A percentile compares a stretch with the other conserved stretches of the same genome.
Conservation (phyloP, 805 yeast genomes). For the Sugiyamaella qingdaonensis region DNA sequence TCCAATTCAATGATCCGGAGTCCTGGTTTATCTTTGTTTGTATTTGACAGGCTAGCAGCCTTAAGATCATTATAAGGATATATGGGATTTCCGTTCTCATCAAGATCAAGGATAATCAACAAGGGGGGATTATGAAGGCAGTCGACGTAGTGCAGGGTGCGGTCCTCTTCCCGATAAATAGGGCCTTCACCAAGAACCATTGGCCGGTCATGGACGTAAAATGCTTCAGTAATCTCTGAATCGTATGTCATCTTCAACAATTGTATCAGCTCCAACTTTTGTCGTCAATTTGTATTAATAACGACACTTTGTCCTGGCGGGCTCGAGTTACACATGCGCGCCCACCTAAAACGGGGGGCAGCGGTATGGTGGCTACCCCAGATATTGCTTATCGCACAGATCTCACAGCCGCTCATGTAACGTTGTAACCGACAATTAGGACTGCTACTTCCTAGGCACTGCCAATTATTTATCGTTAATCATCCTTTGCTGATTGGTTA, state of each 20-base stretch:
- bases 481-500: no score
- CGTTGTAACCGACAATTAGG: no score
- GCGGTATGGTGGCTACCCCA: no score
- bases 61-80: constrained; percentile 16
- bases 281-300: no score
- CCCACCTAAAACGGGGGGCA: no score
- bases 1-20: constrained; percentile 24
- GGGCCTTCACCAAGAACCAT: constrained; percentile 35
- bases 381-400: no score
- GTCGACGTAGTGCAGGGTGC: constrained; percentile 35
- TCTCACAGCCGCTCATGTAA: no score
- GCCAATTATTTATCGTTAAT: no score
- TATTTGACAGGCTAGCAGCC: constrained; percentile 13
- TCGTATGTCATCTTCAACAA: background rate
- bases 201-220: constrained; percentile 25
- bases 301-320: no score
- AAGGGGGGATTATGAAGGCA: constrained; percentile 28
- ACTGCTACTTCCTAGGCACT: no score
- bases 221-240: constrained; percentile 14
- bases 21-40: constrained; percentile 24
- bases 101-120: constrained; percentile 29
- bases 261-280: no score
- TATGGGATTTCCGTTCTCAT: constrained; percentile 27
- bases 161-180: constrained; percentile 31
- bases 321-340: no score